phyloP scores from a whole-genome alignment of 2,329 filamentous ascomycete genomes.

The Aspergillus intermedius region DNA sequence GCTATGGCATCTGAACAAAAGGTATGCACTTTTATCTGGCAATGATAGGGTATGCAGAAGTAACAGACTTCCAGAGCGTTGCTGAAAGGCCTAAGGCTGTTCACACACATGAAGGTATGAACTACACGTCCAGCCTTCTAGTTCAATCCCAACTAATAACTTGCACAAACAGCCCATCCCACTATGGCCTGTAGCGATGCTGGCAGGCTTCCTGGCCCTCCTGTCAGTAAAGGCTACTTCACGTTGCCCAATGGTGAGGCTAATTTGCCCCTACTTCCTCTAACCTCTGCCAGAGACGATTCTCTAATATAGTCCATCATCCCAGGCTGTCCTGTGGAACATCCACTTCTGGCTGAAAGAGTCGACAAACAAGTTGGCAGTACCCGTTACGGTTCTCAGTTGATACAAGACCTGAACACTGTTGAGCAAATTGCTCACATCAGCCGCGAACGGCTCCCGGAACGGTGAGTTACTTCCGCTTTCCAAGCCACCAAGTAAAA shows the following conservation, averaged over 20 bases:
- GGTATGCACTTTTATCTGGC: too few relatives aligned
- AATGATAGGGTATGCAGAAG: too few relatives aligned
- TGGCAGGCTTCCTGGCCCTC: not conserved
- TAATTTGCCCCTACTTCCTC: not conserved
- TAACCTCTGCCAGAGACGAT: not conserved
- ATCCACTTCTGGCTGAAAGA: not conserved
- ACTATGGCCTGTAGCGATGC: too few relatives aligned
- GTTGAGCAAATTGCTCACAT: not conserved
- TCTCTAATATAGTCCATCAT: not conserved
- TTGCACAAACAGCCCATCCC: too few relatives aligned
- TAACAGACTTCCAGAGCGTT: too few relatives aligned
- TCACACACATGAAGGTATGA: too few relatives aligned
- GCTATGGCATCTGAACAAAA: too few relatives aligned
- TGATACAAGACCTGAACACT: not conserved
- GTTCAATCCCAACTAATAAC: too few relatives aligned
- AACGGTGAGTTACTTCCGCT: not conserved
- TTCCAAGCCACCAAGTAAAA: constrained; percentile 1
- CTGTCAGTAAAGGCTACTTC: not conserved
- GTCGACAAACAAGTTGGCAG: not conserved
- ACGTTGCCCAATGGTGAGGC: not conserved
- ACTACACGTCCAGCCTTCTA: too few relatives aligned
- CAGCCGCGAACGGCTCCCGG: not conserved
- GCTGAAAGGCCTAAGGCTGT: too few relatives aligned
- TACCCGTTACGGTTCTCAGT: not conserved
- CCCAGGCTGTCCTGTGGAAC: not conserved